Conservation (phyloP, 2,329 filamentous ascomycete species). For the Cladosporium velox region DNA sequence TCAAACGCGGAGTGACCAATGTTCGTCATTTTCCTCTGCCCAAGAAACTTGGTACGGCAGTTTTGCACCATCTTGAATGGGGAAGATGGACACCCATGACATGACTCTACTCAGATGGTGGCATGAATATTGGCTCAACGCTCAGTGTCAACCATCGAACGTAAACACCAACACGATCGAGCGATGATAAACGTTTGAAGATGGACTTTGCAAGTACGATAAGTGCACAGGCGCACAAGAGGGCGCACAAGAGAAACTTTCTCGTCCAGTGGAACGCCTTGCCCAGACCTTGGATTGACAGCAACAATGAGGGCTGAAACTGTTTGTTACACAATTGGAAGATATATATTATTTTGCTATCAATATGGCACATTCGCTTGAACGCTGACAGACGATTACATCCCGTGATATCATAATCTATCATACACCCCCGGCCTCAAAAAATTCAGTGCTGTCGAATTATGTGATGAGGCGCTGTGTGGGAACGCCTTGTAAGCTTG, state of each 20-base stretch:
- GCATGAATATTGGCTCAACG: neutral
- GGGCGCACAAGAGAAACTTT: neutral
- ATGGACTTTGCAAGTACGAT: neutral
- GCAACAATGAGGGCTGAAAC: neutral
- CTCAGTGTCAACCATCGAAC: neutral
- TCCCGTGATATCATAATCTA: conserved; percentile 11
- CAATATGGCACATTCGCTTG: neutral
- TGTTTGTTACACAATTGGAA: neutral
- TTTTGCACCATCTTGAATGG: neutral
- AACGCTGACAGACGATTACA: neutral
- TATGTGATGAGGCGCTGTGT: neutral
- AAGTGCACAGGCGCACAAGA: neutral
- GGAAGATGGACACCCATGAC: neutral
- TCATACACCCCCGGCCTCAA: conserved; percentile 7
- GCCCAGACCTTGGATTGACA: neutral
- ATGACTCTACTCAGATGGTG: neutral
- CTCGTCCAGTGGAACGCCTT: neutral
- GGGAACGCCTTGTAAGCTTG: neutral
- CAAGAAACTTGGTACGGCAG: neutral
- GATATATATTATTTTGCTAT: neutral
- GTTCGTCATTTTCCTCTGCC: neutral
- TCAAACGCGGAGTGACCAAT: neutral
- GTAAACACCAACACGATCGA: neutral
- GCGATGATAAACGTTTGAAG: neutral
- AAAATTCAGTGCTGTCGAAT: conserved; percentile 12